phyloP scores from a whole-genome alignment of 2,329 filamentous ascomycete genomes.

The Exophiala alcalophila region DNA sequence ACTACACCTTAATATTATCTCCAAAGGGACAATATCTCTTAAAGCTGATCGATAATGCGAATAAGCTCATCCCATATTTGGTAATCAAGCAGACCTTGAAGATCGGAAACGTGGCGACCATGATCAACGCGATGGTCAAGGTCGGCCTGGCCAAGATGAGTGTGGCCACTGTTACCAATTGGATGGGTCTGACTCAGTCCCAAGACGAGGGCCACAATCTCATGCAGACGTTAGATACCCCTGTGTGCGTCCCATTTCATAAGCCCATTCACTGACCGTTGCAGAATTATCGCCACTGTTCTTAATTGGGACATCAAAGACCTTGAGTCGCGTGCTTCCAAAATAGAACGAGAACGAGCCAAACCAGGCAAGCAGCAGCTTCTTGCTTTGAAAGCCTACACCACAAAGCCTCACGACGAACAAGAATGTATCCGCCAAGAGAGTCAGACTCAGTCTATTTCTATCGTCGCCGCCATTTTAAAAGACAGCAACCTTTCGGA shows the following conservation, averaged over 20 bases:
- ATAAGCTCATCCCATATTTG: slow-evolving; percentile 68
- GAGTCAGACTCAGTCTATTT: slow-evolving; percentile 54
- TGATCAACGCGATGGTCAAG: slow-evolving; percentile 73
- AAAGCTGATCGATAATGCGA: slow-evolving; percentile 66
- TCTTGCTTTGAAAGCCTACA: slow-evolving; percentile 58
- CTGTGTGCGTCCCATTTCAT: not conserved
- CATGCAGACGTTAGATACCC: slow-evolving; percentile 60
- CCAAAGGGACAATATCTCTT: slow-evolving; percentile 73
- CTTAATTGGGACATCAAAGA: slow-evolving; percentile 70
- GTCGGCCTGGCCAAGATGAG: slow-evolving; percentile 75
- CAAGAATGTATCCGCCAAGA: slow-evolving; percentile 59
- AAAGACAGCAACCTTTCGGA: slow-evolving; percentile 41
- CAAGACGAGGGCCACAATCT: slow-evolving; percentile 78
- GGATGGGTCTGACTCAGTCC: slow-evolving; percentile 69
- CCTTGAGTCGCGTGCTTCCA: slow-evolving; percentile 63
- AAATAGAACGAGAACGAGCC: slow-evolving; percentile 62
- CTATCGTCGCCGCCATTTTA: slow-evolving; percentile 68
- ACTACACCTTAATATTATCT: slow-evolving; percentile 69
- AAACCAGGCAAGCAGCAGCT: slow-evolving; percentile 61
- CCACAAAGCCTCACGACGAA: slow-evolving; percentile 51
- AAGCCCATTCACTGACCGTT: not conserved
- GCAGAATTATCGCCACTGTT: slow-evolving; percentile 69
- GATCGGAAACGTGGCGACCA: slow-evolving; percentile 74
- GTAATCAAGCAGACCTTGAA: slow-evolving; percentile 70
- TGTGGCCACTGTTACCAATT: slow-evolving; percentile 71